These are phyloP conservation scores for Hemileccinum impolitum DNA, from an alignment of 768 basidiomycete genomes.

Conservation along the genomic window DNA sequence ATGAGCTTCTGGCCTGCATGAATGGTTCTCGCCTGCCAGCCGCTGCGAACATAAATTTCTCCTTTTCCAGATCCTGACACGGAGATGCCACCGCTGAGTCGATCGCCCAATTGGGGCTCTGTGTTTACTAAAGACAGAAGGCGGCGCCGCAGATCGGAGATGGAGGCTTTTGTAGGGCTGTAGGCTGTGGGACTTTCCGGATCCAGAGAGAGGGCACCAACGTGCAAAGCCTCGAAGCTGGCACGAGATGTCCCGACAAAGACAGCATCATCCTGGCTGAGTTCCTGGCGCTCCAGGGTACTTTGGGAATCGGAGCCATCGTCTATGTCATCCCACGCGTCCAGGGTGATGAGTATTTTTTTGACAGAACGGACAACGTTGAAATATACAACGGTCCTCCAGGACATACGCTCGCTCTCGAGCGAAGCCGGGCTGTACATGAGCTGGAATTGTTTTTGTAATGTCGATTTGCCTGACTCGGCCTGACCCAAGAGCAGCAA, in stretches of 20 bases:
- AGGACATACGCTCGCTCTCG: conserved; percentile 65
- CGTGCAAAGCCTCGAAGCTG: conserved; percentile 9
- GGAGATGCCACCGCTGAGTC: conserved; percentile 69
- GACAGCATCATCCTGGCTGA: conserved; percentile 23
- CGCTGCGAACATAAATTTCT: conserved; percentile 71
- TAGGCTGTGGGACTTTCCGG: conserved; percentile 10
- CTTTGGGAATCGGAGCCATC: conserved; percentile 46
- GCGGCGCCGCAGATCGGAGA: conserved; percentile 55
- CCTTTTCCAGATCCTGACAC: conserved; percentile 76
- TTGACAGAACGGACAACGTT: conserved; percentile 71
- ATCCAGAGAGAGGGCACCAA: conserved; percentile 10
- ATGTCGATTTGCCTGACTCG: conserved; percentile 74
- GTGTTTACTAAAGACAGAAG: conserved; percentile 58
- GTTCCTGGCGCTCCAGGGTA: conserved; percentile 30
- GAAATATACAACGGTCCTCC: conserved; percentile 73
- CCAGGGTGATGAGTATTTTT: conserved; percentile 62
- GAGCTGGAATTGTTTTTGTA: conserved; percentile 78
- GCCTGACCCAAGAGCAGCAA: conserved; percentile 75
- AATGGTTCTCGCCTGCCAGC: conserved; percentile 74
- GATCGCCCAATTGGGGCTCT: conserved; percentile 64
- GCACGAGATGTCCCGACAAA: conserved; percentile 13
- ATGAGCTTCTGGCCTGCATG: conserved; percentile 43
- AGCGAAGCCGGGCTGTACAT: conserved; percentile 74
- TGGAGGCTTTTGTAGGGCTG: conserved; percentile 29
- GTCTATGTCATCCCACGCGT: conserved; percentile 57